Conservation (phyloP, 176 grass and related monocot species). For the Canna indica region DNA sequence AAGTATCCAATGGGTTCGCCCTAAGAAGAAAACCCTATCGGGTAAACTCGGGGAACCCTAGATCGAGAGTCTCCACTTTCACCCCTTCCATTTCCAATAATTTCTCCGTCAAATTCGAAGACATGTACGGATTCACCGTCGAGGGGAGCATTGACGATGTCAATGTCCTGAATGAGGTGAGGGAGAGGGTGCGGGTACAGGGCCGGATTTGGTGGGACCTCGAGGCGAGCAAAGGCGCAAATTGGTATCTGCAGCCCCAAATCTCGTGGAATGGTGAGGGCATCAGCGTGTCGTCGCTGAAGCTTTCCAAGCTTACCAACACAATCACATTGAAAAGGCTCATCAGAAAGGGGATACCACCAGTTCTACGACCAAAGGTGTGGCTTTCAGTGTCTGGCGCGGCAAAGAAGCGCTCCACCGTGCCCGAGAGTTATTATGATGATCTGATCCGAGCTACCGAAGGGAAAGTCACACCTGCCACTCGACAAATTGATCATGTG, state of each 20-base stretch:
- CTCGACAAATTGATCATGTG: slow-evolving; percentile 89
- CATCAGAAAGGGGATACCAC: slow-evolving; percentile 74
- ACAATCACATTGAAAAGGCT: slow-evolving; percentile 64
- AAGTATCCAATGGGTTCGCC: slow-evolving; percentile 22
- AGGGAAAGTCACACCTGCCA: slow-evolving; percentile 81
- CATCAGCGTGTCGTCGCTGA: slow-evolving; percentile 59
- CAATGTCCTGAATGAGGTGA: slow-evolving; percentile 83
- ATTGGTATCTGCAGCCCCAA: slow-evolving; percentile 80
- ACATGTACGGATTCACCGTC: slow-evolving; percentile 70
- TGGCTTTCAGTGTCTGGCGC: slow-evolving; percentile 85
- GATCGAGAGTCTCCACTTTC: slow-evolving; percentile 5
- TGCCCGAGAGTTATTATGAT: slow-evolving; percentile 91
- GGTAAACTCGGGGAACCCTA: slow-evolving; percentile 1
- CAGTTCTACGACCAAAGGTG: slow-evolving; percentile 62
- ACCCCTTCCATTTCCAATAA: slow-evolving; percentile 15
- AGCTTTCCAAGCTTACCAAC: slow-evolving; percentile 66
- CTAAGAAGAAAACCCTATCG: slow-evolving; percentile 22
- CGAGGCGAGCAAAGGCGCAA: slow-evolving; percentile 76
- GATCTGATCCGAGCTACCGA: slow-evolving; percentile 75
- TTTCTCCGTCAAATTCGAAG: slow-evolving; percentile 74
- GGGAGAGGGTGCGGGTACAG: slow-evolving; percentile 88
- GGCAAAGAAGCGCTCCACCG: slow-evolving; percentile 78
- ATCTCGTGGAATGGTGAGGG: slow-evolving; percentile 59
- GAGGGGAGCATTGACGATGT: slow-evolving; percentile 91
- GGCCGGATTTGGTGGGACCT: slow-evolving; percentile 84